A percentile compares a stretch with the other conserved stretches of the same genome.
Conservation (phyloP, 2,329 filamentous ascomycete species). For the Penicillium frequentans region DNA sequence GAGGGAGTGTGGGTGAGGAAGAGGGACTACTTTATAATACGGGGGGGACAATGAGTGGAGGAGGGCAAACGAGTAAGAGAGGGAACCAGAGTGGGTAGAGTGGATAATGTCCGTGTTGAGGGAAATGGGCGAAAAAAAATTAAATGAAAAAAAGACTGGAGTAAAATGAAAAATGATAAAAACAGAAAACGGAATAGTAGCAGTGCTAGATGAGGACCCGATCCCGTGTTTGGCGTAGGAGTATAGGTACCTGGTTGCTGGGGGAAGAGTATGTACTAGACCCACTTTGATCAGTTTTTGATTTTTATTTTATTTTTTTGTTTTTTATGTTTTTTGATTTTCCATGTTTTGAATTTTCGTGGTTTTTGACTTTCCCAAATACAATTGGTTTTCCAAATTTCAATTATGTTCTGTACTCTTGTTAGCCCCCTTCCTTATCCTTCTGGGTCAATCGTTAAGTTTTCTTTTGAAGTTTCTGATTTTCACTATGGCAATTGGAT, state of each 20-base stretch:
- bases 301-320: slow-evolving; percentile 2
- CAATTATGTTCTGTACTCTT: background rate
- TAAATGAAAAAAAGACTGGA: slow-evolving; percentile 1
- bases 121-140: slow-evolving; percentile 14
- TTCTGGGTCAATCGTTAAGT: background rate
- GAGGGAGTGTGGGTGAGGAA: slow-evolving; percentile 24
- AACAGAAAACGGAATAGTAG: slow-evolving; percentile 8
- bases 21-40: slow-evolving; percentile 39
- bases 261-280: slow-evolving; percentile 9
- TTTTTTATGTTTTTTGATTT: background rate
- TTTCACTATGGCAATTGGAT: background rate
- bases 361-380: background rate
- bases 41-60: slow-evolving; percentile 13
- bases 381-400: background rate
- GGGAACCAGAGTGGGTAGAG: slow-evolving; percentile 19
- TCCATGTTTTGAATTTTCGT: background rate
- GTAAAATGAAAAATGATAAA: slow-evolving; percentile 6
- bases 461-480: no score
- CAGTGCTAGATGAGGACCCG: background rate
- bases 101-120: slow-evolving; percentile 24
- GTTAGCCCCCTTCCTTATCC: background rate
- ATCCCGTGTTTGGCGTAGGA: slow-evolving; percentile 16
- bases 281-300: slow-evolving; percentile 9
- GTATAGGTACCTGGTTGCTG: slow-evolving; percentile 20
- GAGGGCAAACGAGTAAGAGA: slow-evolving; percentile 14